phyloP scores from a whole-genome alignment of 352 stramenopile species.

The Globisporangium spiculum region DNA sequence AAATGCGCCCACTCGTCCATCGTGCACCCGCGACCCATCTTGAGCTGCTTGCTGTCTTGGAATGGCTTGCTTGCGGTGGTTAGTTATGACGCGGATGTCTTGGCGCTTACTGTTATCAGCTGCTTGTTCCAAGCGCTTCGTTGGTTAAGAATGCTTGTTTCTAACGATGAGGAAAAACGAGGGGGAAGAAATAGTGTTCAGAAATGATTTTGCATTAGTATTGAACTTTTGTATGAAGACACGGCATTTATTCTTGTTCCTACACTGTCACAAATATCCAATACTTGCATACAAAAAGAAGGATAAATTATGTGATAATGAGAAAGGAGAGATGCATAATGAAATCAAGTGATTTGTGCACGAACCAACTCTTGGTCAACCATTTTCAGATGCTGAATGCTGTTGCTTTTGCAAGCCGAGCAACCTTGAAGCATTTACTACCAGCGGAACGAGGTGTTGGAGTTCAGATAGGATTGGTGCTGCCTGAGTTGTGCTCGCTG shows the following conservation, averaged over 20 bases:
- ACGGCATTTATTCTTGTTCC: neutral
- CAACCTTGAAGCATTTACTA: too few relatives aligned
- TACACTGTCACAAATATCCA: too few relatives aligned
- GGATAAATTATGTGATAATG: too few relatives aligned
- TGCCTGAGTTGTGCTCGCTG: too few relatives aligned
- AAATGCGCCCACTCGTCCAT: conserved; percentile 87
- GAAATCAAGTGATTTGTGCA: too few relatives aligned
- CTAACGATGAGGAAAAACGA: neutral
- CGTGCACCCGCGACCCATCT: conserved; percentile 67
- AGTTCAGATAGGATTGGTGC: too few relatives aligned
- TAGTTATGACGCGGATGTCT: neutral
- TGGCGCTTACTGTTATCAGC: neutral
- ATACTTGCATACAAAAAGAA: too few relatives aligned
- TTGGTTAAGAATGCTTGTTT: neutral
- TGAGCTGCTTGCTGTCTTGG: conserved; percentile 22
- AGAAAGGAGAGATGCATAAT: too few relatives aligned
- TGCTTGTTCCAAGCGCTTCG: neutral
- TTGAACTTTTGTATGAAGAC: neutral
- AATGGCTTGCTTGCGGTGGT: neutral
- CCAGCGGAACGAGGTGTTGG: too few relatives aligned
- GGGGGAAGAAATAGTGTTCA: neutral
- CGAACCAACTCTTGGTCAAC: too few relatives aligned
- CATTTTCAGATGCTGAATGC: too few relatives aligned
- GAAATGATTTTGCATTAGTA: neutral
- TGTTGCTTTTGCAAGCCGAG: too few relatives aligned